Evolutionary conservation across 805 yeast species (phyloP).

Genomic region (Danielia oregonensis): DNA sequence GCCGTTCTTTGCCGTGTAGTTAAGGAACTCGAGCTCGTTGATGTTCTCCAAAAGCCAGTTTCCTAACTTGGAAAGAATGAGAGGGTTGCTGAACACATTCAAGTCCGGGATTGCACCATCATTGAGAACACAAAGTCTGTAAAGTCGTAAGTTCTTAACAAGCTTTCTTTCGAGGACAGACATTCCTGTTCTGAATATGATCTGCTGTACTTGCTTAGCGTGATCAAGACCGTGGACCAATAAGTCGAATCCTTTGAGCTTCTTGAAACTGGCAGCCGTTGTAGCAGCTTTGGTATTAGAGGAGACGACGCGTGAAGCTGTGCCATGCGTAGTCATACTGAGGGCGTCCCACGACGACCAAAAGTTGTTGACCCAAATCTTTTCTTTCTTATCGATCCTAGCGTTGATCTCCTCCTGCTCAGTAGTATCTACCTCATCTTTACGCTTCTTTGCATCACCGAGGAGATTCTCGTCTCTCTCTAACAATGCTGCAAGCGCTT

Average conservation of each 20-base stretch:
- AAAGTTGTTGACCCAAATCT: slow-evolving; percentile 70
- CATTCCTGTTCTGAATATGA: slow-evolving; percentile 82
- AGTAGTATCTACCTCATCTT: slow-evolving; percentile 7
- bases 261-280: slow-evolving; percentile 16
- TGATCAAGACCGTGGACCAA: slow-evolving; percentile 69
- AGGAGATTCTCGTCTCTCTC: slow-evolving; percentile 40
- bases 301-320: slow-evolving; percentile 13
- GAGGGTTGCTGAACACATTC: slow-evolving; percentile 75
- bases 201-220: slow-evolving; percentile 81
- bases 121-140: slow-evolving; percentile 80
- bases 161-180: slow-evolving; percentile 81
- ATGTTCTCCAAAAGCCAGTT: slow-evolving; percentile 89
- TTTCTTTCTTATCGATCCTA: slow-evolving; percentile 43
- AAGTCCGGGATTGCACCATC: slow-evolving; percentile 77
- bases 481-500: slow-evolving; percentile 77
- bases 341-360: slow-evolving; percentile 61
- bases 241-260: slow-evolving; percentile 45
- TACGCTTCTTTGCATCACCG: slow-evolving; percentile 18
- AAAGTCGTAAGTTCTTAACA: slow-evolving; percentile 74
- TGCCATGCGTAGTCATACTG: slow-evolving; percentile 24
- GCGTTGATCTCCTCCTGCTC: slow-evolving; percentile 23
- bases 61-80: slow-evolving; percentile 79
- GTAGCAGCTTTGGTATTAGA: slow-evolving; percentile 11
- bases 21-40: slow-evolving; percentile 62
- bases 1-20: slow-evolving; percentile 30